Percentiles rank a stretch among this genome's conserved stretches.
phyloP scores from a whole-genome alignment of 225 moss, liverwort and hornwort genomes.

The Polytrichum formosum region DNA sequence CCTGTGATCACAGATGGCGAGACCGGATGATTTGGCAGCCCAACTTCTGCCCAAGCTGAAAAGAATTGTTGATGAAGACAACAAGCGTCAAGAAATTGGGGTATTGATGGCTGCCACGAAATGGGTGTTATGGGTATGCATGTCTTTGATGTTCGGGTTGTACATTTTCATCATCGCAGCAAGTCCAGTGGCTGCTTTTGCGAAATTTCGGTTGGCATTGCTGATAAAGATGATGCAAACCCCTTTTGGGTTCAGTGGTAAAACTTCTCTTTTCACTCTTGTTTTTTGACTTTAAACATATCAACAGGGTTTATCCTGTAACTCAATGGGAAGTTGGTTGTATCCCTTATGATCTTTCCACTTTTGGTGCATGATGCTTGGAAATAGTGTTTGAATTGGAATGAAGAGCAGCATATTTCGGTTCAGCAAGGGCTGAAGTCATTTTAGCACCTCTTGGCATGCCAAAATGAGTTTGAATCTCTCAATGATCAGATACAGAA shows the following conservation, averaged over 20 bases:
- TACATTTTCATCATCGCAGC: slow-evolving; percentile 20
- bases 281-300: too few species aligned
- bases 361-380: too few species aligned
- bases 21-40: slow-evolving; percentile 11
- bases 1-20: slow-evolving; percentile 12
- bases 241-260: slow-evolving; percentile 32
- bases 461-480: too few species aligned
- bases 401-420: too few species aligned
- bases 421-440: too few species aligned
- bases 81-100: slow-evolving; percentile 3
- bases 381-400: too few species aligned
- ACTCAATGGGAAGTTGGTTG: too few species aligned
- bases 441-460: too few species aligned
- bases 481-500: too few species aligned
- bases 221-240: slow-evolving; percentile 4
- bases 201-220: background rate
- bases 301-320: too few species aligned
- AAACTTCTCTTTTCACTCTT: background rate
- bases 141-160: slow-evolving; percentile 32
- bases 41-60: slow-evolving; percentile 14
- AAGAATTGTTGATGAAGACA: background rate
- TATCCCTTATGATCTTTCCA: too few species aligned
- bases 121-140: slow-evolving; percentile 34
- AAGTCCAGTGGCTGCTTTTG: slow-evolving; percentile 16
- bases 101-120: slow-evolving; percentile 5